Evolutionary conservation across 2,329 filamentous ascomycete species (phyloP).

Genomic region (Hypoxylon sp.): DNA sequence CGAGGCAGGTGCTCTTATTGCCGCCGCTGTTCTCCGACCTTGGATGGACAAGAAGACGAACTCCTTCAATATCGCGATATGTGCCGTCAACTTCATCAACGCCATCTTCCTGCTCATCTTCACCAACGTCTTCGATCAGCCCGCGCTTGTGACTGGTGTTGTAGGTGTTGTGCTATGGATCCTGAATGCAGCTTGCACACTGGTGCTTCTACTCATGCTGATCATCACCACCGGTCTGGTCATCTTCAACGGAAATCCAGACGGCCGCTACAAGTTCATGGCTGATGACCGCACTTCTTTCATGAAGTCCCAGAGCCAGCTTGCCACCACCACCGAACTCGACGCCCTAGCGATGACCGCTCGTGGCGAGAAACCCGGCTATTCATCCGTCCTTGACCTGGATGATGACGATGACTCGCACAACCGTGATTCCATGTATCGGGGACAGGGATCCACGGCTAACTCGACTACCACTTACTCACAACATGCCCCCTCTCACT

Average conservation of each 20-base stretch:
- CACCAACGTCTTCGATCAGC: slow-evolving; percentile 86
- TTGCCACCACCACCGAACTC: slow-evolving; percentile 82
- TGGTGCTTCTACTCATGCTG: slow-evolving; percentile 86
- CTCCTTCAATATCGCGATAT: slow-evolving; percentile 94
- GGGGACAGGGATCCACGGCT: slow-evolving; percentile 54
- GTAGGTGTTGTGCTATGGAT: slow-evolving; percentile 92
- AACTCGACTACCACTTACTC: slow-evolving; percentile 41
- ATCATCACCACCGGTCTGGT: slow-evolving; percentile 79
- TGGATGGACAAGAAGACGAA: slow-evolving; percentile 99
- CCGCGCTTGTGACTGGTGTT: slow-evolving; percentile 84
- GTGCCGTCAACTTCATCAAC: slow-evolving; percentile 90
- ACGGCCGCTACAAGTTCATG: slow-evolving; percentile 96
- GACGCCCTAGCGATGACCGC: slow-evolving; percentile 91
- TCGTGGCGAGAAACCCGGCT: slow-evolving; percentile 79
- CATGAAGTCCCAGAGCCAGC: slow-evolving; percentile 93
- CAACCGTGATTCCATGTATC: slow-evolving; percentile 68
- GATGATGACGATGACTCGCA: slow-evolving; percentile 80
- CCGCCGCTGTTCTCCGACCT: slow-evolving; percentile 82
- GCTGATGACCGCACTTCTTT: slow-evolving; percentile 95
- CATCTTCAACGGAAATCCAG: slow-evolving; percentile 91
- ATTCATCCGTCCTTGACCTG: slow-evolving; percentile 70
- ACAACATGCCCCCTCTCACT: slow-evolving; percentile 49
- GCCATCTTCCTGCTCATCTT: slow-evolving; percentile 91
- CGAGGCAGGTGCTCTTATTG: slow-evolving; percentile 82
- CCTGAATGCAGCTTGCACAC: slow-evolving; percentile 84